Evolutionary conservation across 495 filamentous ascomycete genomes (phyloP), one percentile per base, ranked within the genome.

Genomic region (Margaritispora aquatica): DNA sequence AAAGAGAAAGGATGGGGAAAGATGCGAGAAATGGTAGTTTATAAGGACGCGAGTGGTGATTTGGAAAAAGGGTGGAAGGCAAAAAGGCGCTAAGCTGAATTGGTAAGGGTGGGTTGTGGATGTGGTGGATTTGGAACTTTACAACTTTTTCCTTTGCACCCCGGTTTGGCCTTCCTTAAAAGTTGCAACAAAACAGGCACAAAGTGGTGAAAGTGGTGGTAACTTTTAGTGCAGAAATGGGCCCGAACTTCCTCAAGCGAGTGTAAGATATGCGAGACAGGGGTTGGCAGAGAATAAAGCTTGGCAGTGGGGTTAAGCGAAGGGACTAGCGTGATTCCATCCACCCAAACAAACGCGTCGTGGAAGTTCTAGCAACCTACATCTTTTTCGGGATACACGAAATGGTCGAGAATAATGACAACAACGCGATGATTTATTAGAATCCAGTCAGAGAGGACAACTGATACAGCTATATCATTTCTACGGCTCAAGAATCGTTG

Each of bases 11-110:
- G 27, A 20, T 21, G 36, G 23, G 22, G 26, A 15, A 36, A 41
- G 19, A 44, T 34, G 50, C 29, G 59, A 52, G 55, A 57, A 21
- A 31, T 26, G 36, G 29, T 21, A 47, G 51, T 48, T 60, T 53
- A n/a, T 57, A 49, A 41, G 31, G 29, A 49, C 44, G 48, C 36
- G 34, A 3, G 20, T n/a, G 47, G 47, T 50, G 47, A 50, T 50
- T 50, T 26, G 24, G 47, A 50, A 50, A 26, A 9, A 24, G 47
- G 20, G 47, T 50, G 23, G 47, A 19, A 44, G n/a, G n/a, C n/a
- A 50, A 50, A 26, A n/a, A 24, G 20, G 47, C 47, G 47, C 47
- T 50, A 50, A 50, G 47, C 47, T n/a, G 47, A 24, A 24, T 50
- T 22, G 38, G 38, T 44, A 44, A 34, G 13, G 29, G 29, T 13